A percentile compares a stretch with the other conserved stretches of the same genome.
phyloP scores from a whole-genome alignment of 2,329 filamentous ascomycete species.

The Fusarium humuli region DNA sequence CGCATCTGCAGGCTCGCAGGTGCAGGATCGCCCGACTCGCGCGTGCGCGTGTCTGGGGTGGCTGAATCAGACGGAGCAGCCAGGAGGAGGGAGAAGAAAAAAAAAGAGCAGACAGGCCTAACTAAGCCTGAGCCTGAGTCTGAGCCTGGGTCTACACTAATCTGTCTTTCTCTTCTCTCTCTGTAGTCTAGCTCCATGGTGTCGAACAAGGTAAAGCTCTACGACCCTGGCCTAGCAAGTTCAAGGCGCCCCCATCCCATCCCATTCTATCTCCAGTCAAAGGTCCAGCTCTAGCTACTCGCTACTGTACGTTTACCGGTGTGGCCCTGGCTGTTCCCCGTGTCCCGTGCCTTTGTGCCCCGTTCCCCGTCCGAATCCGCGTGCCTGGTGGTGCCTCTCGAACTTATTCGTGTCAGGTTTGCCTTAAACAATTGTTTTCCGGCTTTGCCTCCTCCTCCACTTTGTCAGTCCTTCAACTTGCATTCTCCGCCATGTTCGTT shows the following conservation, averaged over 20 bases:
- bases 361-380: conserved; percentile 37
- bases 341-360: conserved; percentile 42
- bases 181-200: conserved; percentile 33
- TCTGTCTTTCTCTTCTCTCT: neutral
- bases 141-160: neutral
- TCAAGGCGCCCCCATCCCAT: conserved; percentile 37
- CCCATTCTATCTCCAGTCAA: conserved; percentile 38
- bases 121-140: conserved; percentile 9
- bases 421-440: conserved; percentile 34
- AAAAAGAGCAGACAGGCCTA: neutral
- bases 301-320: conserved; percentile 29
- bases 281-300: conserved; percentile 25
- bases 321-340: conserved; percentile 33
- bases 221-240: conserved; percentile 40
- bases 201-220: conserved; percentile 39
- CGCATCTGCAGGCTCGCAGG: conserved; percentile 22
- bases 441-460: conserved; percentile 28
- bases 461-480: conserved; percentile 16
- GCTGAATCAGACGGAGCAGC: conserved; percentile 43
- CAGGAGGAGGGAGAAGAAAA: conserved; percentile 14
- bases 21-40: conserved; percentile 38
- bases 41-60: conserved; percentile 38
- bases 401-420: conserved; percentile 34
- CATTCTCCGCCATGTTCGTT: conserved; percentile 45
- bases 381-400: conserved; percentile 31